phyloP scores from a whole-genome alignment of 176 grass and related monocot genomes.

The Raddia guianensis region DNA sequence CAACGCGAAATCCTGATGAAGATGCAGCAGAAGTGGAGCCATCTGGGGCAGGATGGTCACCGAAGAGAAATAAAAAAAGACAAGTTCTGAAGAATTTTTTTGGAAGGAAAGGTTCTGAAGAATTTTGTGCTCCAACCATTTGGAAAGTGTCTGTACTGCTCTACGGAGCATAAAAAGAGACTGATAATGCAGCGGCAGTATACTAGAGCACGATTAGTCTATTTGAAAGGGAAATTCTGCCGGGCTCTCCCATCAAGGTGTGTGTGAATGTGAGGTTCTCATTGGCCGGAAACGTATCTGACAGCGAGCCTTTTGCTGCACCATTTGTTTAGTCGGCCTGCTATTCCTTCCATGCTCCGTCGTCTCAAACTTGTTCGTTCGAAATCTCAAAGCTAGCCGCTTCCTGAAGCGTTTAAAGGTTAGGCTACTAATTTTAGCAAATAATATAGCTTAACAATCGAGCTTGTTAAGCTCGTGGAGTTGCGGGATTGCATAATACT shows the following conservation, averaged over 20 bases:
- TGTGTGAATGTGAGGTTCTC: slow-evolving; percentile 25
- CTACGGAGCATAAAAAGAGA: not conserved
- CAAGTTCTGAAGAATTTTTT: too few species aligned
- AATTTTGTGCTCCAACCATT: not conserved
- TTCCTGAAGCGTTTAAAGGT: too few species aligned
- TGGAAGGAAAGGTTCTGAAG: too few species aligned
- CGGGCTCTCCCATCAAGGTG: slow-evolving; percentile 4
- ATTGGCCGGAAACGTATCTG: slow-evolving; percentile 31
- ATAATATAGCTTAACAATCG: too few species aligned
- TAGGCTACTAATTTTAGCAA: too few species aligned
- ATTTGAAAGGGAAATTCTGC: slow-evolving; percentile 21
- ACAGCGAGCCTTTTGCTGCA: not conserved
- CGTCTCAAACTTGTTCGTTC: too few species aligned
- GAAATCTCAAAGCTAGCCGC: too few species aligned
- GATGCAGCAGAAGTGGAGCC: not conserved
- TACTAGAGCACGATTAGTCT: not conserved
- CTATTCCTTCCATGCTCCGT: slow-evolving; percentile 1
- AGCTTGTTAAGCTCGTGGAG: too few species aligned
- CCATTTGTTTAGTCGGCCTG: not conserved
- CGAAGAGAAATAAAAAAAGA: not conserved
- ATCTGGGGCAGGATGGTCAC: too few species aligned
- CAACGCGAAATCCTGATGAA: not conserved
- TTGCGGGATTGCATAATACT: too few species aligned
- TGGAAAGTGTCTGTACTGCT: not conserved
- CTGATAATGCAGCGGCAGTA: not conserved